Base-by-base conservation (phyloP, 495 filamentous ascomycete species). In the Amniculicola lignicola region DNA sequence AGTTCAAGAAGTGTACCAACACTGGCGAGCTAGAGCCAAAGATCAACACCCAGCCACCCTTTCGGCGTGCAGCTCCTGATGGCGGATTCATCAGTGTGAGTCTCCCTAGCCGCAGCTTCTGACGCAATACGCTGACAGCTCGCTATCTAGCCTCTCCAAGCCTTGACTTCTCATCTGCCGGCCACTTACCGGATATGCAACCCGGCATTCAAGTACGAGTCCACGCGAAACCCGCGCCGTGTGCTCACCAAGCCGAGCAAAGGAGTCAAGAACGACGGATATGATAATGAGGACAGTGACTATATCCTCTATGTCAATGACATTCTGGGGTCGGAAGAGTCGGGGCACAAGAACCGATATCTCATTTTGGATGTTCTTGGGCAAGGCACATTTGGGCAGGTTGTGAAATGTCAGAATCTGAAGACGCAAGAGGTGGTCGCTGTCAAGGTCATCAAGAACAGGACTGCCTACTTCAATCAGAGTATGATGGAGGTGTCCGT, bases 401-500 rank as follows among this genome's bases (percentile, higher is more conserved):
- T 99, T 12, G 94, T 99, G 41, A 99, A 99, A 74, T 99, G 94
- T 70, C 94, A 99, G 72, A 99, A 97, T 62, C 71, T 97, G 61
- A 96, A 94, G 70, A 96, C 94, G 0, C 89, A 95, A 68, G 94
- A 99, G 70, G 94, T 99, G 28, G 92, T 99, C 22, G 94, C 94
- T 1, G 94, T 99, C 54, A 99, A 99, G 74, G 94, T 97, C 24
- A 92, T 99, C 74, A 99, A 99, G 72, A 99, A 99, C 70, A 83
- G 94, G 69, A 97, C 93, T 0, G 94, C 94, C 15, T 99, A 99
- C 66, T 99, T 99, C 77, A 99, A 99, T 66, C 94, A 99, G 71
- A 99, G 94, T 69, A 99, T 99, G 94, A 99, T 99, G 94, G 94
- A 99, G 65, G 94, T 99, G 23, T 99, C 94, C 6, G 94, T 99